phyloP scores from a whole-genome alignment of 345 rosid genomes.

The Lepidium aucheri region DNA sequence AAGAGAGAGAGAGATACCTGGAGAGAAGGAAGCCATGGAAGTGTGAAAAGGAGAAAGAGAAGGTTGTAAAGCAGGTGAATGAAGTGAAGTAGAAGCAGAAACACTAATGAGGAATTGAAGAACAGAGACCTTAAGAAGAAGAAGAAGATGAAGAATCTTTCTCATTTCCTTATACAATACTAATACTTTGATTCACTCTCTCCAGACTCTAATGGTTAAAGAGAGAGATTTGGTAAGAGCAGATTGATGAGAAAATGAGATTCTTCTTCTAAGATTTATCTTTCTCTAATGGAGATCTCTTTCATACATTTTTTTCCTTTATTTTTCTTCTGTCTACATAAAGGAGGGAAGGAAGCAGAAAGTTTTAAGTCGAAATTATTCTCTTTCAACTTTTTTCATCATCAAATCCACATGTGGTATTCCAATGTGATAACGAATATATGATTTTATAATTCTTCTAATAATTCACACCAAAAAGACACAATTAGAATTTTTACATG shows the following conservation, averaged over 20 bases:
- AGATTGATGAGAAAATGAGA: neutral
- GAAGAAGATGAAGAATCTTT: conserved; percentile 9
- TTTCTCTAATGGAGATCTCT: conserved; percentile 3
- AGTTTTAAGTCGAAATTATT: conserved; percentile 27
- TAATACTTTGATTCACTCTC: conserved; percentile 1
- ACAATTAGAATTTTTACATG: neutral
- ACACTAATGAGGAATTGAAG: conserved; percentile 3
- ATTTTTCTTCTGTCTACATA: conserved; percentile 23
- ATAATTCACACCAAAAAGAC: neutral
- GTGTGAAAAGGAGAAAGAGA: conserved; percentile 36
- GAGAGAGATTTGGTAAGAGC: conserved; percentile 3
- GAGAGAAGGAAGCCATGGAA: conserved; percentile 64
- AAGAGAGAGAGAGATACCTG: conserved; percentile 33
- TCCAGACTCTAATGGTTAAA: neutral
- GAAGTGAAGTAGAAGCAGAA: conserved; percentile 2
- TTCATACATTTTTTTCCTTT: conserved; percentile 15
- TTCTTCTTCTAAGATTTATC: neutral
- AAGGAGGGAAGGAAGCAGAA: conserved; percentile 28
- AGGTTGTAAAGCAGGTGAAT: conserved; percentile 28
- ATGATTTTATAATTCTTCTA: too few relatives aligned
- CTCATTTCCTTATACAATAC: conserved; percentile 14
- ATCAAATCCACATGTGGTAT: conserved; percentile 21
- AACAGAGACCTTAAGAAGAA: conserved; percentile 6
- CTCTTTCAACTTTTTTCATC: conserved; percentile 7
- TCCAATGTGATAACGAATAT: neutral